Percentiles rank a stretch among this genome's conserved stretches.
These are phyloP conservation scores for Crucibulum laeve DNA, from an alignment of 768 basidiomycete genomes.

Conservation along the genomic window DNA sequence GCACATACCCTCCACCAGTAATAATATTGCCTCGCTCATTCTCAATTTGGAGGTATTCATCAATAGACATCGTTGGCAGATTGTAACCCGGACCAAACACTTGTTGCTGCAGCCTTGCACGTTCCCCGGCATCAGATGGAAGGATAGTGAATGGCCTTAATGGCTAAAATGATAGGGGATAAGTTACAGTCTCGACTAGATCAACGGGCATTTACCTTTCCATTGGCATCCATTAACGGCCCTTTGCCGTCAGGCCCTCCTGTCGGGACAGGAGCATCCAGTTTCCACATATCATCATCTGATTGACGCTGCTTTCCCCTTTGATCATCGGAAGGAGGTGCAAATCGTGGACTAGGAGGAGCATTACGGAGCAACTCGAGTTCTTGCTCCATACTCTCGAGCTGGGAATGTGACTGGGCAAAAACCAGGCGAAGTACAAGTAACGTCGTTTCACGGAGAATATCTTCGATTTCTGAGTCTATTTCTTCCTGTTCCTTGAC, in stretches of 20 bases:
- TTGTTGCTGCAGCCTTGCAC: conserved; percentile 67
- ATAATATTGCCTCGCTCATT: conserved; percentile 81
- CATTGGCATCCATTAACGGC: conserved; percentile 67
- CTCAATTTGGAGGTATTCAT: conserved; percentile 91
- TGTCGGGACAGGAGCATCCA: conserved; percentile 51
- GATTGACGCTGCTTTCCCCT: conserved; percentile 32
- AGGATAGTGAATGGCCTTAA: conserved; percentile 91
- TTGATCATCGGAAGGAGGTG: conserved; percentile 27
- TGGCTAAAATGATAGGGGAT: conserved; percentile 63
- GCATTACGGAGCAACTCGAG: conserved; percentile 59
- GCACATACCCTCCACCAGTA: conserved; percentile 76
- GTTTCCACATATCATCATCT: conserved; percentile 63
- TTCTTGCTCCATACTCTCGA: conserved; percentile 70
- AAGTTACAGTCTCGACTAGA: too few species aligned
- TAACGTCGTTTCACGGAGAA: conserved; percentile 62
- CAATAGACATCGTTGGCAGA: conserved; percentile 92
- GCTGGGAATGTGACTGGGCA: conserved; percentile 61
- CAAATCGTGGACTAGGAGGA: conserved; percentile 33
- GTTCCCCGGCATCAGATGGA: conserved; percentile 63
- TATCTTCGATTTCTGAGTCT: conserved; percentile 59
- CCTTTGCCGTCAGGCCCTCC: conserved; percentile 48
- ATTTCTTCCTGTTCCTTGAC: conserved; percentile 35
- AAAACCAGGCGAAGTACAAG: conserved; percentile 73
- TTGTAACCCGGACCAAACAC: conserved; percentile 84
- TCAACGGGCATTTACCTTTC: conserved; percentile 68